phyloP scores from a whole-genome alignment of 192 early-diverging fungal genomes.

The Backusella australiensis region DNA sequence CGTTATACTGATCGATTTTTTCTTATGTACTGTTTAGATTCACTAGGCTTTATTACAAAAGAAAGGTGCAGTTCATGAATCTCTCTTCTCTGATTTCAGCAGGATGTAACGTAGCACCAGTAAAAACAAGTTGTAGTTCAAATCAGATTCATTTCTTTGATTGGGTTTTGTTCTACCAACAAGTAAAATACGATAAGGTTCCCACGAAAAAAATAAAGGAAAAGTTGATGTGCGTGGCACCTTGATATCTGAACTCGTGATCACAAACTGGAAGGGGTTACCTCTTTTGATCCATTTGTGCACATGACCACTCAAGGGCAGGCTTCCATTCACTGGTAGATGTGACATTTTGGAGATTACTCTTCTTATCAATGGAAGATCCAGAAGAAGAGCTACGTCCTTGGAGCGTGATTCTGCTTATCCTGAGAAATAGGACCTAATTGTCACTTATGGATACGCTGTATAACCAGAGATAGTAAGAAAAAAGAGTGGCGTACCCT shows the following conservation, averaged over 20 bases:
- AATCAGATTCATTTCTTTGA: slow-evolving; percentile 7
- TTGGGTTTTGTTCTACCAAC: not conserved
- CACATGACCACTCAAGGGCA: not conserved
- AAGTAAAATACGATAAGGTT: not conserved
- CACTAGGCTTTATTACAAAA: not conserved
- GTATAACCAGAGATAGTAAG: not conserved
- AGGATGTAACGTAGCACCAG: not conserved
- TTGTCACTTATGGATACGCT: not conserved
- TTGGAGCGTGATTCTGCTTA: not conserved
- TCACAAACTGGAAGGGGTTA: not conserved
- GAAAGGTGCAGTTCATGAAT: not conserved
- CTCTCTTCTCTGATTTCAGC: not conserved
- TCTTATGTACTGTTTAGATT: not conserved
- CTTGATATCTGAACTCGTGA: not conserved
- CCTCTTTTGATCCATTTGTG: not conserved
- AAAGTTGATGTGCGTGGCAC: not conserved
- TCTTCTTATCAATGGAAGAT: not conserved
- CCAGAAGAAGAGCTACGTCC: not conserved
- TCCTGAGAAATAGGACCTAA: not conserved
- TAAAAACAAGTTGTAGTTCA: not conserved
- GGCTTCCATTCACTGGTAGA: not conserved
- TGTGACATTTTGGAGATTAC: not conserved
- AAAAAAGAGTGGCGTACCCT: not conserved
- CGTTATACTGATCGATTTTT: not conserved
- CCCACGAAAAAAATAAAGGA: not conserved